Evolutionary conservation across 2,329 filamentous ascomycete genomes (phyloP).

Genomic region (Chaetomium globosum): DNA sequence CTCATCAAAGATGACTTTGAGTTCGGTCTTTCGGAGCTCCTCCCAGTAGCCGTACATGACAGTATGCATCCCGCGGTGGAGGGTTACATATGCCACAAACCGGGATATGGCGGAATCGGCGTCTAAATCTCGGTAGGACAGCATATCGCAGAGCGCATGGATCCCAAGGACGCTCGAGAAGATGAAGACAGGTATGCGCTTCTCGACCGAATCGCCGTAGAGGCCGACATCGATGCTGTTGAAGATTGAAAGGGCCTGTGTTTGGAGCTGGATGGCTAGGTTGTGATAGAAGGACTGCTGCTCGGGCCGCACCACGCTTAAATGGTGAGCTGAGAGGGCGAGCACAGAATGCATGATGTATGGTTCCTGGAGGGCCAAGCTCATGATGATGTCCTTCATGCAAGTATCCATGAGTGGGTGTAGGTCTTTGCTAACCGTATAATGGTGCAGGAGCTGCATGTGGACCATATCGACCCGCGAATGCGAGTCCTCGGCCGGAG

Average conservation of each 20-base stretch:
- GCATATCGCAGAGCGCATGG: conserved; percentile 53
- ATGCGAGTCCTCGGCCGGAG: conserved; percentile 18
- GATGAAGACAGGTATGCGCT: conserved; percentile 48
- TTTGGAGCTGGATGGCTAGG: conserved; percentile 51
- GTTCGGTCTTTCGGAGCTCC: conserved; percentile 43
- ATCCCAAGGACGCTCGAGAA: conserved; percentile 50
- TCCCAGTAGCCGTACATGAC: conserved; percentile 44
- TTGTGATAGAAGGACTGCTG: conserved; percentile 39
- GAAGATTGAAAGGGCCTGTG: conserved; percentile 47
- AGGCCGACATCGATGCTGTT: conserved; percentile 38
- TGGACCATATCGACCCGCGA: conserved; percentile 37
- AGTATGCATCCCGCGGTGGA: conserved; percentile 49
- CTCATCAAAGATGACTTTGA: conserved; percentile 42
- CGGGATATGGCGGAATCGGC: conserved; percentile 48
- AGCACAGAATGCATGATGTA: conserved; percentile 47
- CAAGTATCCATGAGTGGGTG: conserved; percentile 25
- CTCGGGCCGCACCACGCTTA: conserved; percentile 38
- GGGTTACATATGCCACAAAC: conserved; percentile 47
- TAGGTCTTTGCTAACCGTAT: conserved; percentile 28
- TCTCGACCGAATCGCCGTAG: conserved; percentile 37
- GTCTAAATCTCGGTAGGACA: conserved; percentile 44
- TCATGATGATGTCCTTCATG: conserved; percentile 30
- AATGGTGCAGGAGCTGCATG: conserved; percentile 40
- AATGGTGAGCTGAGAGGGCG: conserved; percentile 45
- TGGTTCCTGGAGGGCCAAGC: conserved; percentile 37